These are phyloP conservation scores for Solanum peruvianum DNA, from an alignment of 257 asterid species.

Conservation along the genomic window DNA sequence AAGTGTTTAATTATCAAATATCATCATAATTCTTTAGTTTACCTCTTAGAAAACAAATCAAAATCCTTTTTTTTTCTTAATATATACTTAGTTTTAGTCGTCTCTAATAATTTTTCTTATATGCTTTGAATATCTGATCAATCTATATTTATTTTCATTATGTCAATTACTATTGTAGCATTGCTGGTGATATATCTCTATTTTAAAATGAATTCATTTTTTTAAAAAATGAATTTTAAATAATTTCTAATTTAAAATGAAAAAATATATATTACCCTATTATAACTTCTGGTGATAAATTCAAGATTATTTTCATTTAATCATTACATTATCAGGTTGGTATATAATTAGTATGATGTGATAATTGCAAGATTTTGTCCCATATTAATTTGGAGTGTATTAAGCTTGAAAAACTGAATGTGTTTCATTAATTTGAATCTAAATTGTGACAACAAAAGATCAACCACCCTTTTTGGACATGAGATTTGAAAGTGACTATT, in stretches of 20 bases:
- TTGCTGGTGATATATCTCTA: not conserved
- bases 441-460: slow-evolving; percentile 25
- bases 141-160: not conserved
- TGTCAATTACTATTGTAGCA: not conserved
- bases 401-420: not conserved
- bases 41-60: not conserved
- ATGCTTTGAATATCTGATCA: not conserved
- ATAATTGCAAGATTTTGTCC: not conserved
- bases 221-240: no score
- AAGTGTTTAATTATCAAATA: not conserved
- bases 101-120: not conserved
- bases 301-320: not conserved
- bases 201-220: not conserved
- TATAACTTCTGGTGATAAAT: not conserved
- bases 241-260: no score
- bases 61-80: not conserved
- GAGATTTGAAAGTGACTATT: slow-evolving; percentile 11
- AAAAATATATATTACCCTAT: not conserved
- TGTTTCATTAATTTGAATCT: not conserved
- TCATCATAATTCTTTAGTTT: not conserved
- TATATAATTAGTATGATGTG: not conserved
- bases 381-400: not conserved
- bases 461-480: slow-evolving; percentile 10
- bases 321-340: not conserved
- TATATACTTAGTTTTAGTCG: not conserved